Conservation (phyloP, 208 protist genomes). For the Leishmania gerbilli region DNA sequence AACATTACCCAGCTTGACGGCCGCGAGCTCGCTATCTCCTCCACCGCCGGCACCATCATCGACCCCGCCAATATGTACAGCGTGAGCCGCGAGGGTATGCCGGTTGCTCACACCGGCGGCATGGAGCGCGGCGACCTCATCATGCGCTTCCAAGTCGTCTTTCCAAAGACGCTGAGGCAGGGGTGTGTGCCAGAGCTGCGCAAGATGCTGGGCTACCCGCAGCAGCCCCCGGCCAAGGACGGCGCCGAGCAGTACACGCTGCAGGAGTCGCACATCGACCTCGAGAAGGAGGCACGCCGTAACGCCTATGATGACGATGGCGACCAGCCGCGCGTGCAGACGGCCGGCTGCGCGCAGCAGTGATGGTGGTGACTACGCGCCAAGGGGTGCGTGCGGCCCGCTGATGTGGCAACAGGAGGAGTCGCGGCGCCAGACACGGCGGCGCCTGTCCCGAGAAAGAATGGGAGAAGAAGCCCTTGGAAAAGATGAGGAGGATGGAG, state of each 20-base stretch:
- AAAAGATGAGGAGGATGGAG: neutral
- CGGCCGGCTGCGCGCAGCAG: slow-evolving; percentile 83
- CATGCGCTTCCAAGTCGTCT: slow-evolving; percentile 91
- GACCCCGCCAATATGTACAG: slow-evolving; percentile 87
- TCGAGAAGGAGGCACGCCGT: slow-evolving; percentile 71
- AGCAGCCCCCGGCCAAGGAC: slow-evolving; percentile 31
- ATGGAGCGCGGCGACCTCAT: slow-evolving; percentile 91
- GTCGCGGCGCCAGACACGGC: neutral
- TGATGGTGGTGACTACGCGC: slow-evolving; percentile 19
- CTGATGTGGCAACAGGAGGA: neutral
- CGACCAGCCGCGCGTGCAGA: slow-evolving; percentile 52
- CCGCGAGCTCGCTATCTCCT: slow-evolving; percentile 82
- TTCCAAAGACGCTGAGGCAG: slow-evolving; percentile 75
- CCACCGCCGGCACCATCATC: slow-evolving; percentile 61
- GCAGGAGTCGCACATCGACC: slow-evolving; percentile 70
- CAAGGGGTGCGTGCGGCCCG: neutral
- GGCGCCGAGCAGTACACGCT: slow-evolving; percentile 63
- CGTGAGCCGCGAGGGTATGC: slow-evolving; percentile 94
- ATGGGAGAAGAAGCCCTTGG: neutral
- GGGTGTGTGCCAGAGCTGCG: slow-evolving; percentile 55
- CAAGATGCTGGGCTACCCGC: slow-evolving; percentile 75
- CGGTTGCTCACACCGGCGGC: slow-evolving; percentile 84
- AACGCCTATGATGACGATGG: slow-evolving; percentile 69
- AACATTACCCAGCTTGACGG: slow-evolving; percentile 92
- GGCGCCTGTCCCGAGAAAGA: neutral